These are phyloP conservation scores for Cladosporium sp. DNA, from an alignment of 2,329 filamentous ascomycete genomes.

Conservation along the genomic window DNA sequence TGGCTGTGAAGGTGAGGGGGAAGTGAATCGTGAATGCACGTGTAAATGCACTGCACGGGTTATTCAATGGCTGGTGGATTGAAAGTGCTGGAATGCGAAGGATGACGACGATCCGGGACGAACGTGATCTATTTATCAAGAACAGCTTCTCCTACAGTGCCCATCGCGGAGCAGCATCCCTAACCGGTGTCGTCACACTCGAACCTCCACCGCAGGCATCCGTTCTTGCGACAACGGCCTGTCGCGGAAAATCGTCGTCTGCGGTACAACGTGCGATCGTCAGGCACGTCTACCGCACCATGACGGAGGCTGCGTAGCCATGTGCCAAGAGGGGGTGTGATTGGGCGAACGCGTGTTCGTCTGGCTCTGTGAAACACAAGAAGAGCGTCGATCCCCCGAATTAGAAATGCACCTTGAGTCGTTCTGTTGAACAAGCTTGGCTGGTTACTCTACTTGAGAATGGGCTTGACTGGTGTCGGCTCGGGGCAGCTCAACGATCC, in stretches of 20 bases:
- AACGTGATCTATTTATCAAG: background rate
- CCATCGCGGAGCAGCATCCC: background rate
- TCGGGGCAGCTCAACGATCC: conserved; percentile 1
- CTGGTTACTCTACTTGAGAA: conserved; percentile 3
- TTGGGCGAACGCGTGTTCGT: background rate
- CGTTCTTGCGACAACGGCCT: background rate
- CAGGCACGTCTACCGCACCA: background rate
- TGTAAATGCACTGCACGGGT: no score
- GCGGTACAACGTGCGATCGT: conserved; percentile 2
- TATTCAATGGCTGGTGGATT: no score
- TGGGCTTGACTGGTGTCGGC: background rate
- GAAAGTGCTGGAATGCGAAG: background rate
- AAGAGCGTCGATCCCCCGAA: conserved; percentile 1
- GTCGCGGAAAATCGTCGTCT: background rate
- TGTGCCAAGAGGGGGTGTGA: conserved; percentile 4
- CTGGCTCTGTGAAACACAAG: conserved; percentile 1
- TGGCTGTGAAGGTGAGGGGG: no score
- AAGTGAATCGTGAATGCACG: no score
- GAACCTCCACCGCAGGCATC: background rate
- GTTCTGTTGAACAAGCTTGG: background rate
- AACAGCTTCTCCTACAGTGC: background rate
- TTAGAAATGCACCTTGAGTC: background rate
- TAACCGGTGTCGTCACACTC: conserved; percentile 2
- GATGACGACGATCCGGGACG: background rate
- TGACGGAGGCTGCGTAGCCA: background rate